Evolutionary conservation across 352 stramenopile genomes (phyloP), one percentile per base, ranked within the genome.

Genomic region (Pythium folliculosum): DNA sequence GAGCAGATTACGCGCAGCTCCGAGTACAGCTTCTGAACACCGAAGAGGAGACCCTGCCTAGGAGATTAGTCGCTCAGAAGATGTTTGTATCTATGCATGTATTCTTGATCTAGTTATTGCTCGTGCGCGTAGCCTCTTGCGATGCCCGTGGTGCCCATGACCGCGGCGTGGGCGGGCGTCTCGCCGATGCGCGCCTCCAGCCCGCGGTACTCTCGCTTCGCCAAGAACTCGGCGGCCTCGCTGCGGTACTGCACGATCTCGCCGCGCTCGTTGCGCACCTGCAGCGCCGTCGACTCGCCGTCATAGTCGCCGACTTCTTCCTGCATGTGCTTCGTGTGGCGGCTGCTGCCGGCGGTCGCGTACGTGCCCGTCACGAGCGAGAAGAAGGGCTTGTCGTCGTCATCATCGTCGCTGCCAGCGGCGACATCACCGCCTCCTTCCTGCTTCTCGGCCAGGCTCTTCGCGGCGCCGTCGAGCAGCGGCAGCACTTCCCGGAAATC

Each of bases 401-500:
- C 56, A 17, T 68, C 67, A 2, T 83, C 71, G 7, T 75, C 77
- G 21, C 75, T 76, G 0, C 75, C 65, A 5, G 32, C 65, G 0
- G 27, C 2, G 5, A 13, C 27, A 27, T 50, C 65, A 2, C 58
- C 59, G n/a, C 32, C 32, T 37, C 32, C 32, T 37, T 81, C 71
- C 4, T 68, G 23, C 32, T 65, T 61, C 12, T 58, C 43, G 5
- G 23, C 51, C 0, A 90, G 68, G 48, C 67, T 76, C 17, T 74
- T 55, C 0, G 74, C 53, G 13, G 78, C 82, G 40, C 78, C 60
- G 14, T 80, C 67, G 8, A 92, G 64, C 5, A 80, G 73, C 10
- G 88, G 82, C 32, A 94, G 73, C 48, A 97, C 83, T 57, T 97
- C 88, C 1, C 71, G 63, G 61, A 96, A 97, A 66, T 93, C 84